phyloP scores from a whole-genome alignment of 1,284 basidiomycete genomes.

The Hortiboletus rubellus region DNA sequence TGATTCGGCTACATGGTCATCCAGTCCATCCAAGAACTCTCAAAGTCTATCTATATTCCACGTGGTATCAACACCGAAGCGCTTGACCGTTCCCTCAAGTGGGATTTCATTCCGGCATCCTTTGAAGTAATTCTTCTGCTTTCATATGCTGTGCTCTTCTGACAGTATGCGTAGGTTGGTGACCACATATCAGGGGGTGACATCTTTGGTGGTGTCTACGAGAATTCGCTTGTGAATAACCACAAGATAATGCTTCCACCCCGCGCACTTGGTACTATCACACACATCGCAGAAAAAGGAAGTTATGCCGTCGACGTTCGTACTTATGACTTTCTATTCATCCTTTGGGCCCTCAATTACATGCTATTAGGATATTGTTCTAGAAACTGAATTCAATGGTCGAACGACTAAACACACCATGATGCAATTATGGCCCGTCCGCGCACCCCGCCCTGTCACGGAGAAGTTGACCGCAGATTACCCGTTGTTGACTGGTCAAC shows the following conservation, averaged over 20 bases:
- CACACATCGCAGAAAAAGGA: constrained; percentile 92
- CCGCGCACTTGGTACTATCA: constrained; percentile 93
- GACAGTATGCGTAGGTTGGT: constrained; percentile 61
- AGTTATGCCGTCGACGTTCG: constrained; percentile 89
- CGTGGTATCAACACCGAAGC: constrained; percentile 98
- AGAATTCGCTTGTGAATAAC: constrained; percentile 95
- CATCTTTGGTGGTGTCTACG: constrained; percentile 93
- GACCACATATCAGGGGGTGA: constrained; percentile 98
- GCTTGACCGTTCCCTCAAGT: constrained; percentile 84
- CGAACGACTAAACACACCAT: constrained; percentile 92
- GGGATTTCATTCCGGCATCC: constrained; percentile 93
- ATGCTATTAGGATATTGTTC: constrained; percentile 76
- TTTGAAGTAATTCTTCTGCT: constrained; percentile 58
- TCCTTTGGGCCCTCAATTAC: constrained; percentile 1
- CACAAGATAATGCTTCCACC: constrained; percentile 98
- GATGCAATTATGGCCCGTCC: constrained; percentile 99
- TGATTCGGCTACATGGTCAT: constrained; percentile 18
- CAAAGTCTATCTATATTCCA: constrained; percentile 98
- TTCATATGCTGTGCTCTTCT: constrained; percentile 10
- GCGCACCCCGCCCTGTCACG: constrained; percentile 92
- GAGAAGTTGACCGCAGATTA: constrained; percentile 94
- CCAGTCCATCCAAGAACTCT: constrained; percentile 93
- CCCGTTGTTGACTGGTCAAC: constrained; percentile 95
- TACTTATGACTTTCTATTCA: constrained; percentile 15
- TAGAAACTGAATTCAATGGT: constrained; percentile 98